A percentile compares a stretch with the other conserved stretches of the same genome.
These are phyloP conservation scores for Pseudopithomyces chartarum DNA, from an alignment of 2,329 filamentous ascomycete genomes.

Conservation along the genomic window DNA sequence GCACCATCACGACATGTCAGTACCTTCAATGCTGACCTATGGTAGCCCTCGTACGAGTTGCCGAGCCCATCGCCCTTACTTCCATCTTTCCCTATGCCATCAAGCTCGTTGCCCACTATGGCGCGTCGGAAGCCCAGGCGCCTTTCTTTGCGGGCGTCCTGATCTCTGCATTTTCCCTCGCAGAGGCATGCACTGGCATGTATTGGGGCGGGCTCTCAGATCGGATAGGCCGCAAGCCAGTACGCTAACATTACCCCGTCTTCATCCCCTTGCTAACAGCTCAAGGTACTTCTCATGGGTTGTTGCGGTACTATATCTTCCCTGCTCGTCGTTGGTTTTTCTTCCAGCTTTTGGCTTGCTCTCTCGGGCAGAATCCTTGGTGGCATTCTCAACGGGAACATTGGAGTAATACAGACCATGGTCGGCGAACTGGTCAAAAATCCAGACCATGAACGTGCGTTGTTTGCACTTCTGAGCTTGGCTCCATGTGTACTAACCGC, in stretches of 20 bases:
- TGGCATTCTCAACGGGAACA: slow-evolving; percentile 87
- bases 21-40: not conserved
- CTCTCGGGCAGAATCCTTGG: slow-evolving; percentile 76
- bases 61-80: slow-evolving; percentile 90
- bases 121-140: slow-evolving; percentile 50
- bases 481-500: slow-evolving; percentile 6
- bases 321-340: slow-evolving; percentile 81
- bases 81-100: slow-evolving; percentile 84
- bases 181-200: slow-evolving; percentile 86
- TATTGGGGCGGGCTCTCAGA: slow-evolving; percentile 48
- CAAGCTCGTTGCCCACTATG: slow-evolving; percentile 46
- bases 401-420: slow-evolving; percentile 88
- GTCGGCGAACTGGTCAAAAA: slow-evolving; percentile 84
- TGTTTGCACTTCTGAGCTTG: not conserved
- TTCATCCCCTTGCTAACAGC: not conserved
- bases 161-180: slow-evolving; percentile 89
- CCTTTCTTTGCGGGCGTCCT: slow-evolving; percentile 87
- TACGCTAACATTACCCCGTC: slow-evolving; percentile 13
- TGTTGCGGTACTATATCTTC: slow-evolving; percentile 82
- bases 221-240: slow-evolving; percentile 47
- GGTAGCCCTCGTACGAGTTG: slow-evolving; percentile 85
- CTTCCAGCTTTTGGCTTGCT: slow-evolving; percentile 82
- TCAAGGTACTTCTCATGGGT: slow-evolving; percentile 36
- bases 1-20: not conserved
- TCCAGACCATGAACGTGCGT: slow-evolving; percentile 83